phyloP scores from a whole-genome alignment of 176 grass and related monocot species.

The Ensete ventricosum region DNA sequence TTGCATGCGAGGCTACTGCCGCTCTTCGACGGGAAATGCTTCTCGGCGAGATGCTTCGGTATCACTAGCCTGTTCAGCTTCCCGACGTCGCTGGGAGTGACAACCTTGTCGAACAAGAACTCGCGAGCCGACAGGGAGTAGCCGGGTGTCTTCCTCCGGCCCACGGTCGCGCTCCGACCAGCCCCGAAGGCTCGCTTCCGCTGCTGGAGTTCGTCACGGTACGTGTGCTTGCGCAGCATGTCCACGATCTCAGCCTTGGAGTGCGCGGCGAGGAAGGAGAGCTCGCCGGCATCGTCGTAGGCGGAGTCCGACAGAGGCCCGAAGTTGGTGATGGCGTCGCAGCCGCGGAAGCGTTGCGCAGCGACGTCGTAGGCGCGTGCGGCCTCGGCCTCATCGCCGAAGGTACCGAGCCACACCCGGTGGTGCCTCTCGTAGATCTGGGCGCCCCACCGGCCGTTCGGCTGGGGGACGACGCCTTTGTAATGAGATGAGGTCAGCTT shows the following conservation, averaged over 20 bases:
- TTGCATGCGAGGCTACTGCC: neutral
- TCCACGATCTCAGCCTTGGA: slow-evolving; percentile 14
- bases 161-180: neutral
- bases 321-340: slow-evolving; percentile 88
- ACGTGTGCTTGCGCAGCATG: slow-evolving; percentile 17
- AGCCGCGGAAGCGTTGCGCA: slow-evolving; percentile 76
- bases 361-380: slow-evolving; percentile 74
- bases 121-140: neutral
- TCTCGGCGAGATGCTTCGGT: neutral
- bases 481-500: slow-evolving; percentile 37
- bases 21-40: neutral
- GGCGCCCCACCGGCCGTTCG: slow-evolving; percentile 43
- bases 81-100: slow-evolving; percentile 10
- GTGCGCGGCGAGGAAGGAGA: slow-evolving; percentile 2
- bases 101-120: neutral
- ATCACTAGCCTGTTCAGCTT: neutral
- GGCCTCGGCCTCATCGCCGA: slow-evolving; percentile 62
- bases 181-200: neutral
- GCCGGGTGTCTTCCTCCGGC: neutral
- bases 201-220: neutral
- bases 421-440: slow-evolving; percentile 98
- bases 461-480: slow-evolving; percentile 36
- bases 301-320: slow-evolving; percentile 42
- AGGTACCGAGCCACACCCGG: slow-evolving; percentile 95
- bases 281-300: neutral